Evolutionary conservation across 73 alveolate species (phyloP), one percentile per base, ranked within the genome.

Genomic region (Symbiodinium natans): DNA sequence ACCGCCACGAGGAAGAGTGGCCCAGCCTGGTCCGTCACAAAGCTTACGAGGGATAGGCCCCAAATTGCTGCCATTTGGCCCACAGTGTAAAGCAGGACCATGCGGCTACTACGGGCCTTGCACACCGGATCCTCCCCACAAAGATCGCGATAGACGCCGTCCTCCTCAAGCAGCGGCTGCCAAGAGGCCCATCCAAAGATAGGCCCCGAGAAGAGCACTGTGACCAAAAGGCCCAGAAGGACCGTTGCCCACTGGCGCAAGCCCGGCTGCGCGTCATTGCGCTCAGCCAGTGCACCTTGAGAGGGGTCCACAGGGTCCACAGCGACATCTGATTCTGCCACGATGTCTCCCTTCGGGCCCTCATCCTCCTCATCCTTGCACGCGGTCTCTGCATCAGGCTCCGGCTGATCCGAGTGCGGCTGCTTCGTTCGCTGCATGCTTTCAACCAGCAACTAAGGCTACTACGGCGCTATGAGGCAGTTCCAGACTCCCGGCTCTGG

Each of bases 141-240:
- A 9, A 88, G 86, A 17, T 41, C 88, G 2, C 38, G 56, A 54
- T 90, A 90, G 17, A 90, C 36, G 7, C 77, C 80, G 25, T 90
- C 97, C 19, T 90, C 97, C 80, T 90, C 97, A 38, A 90, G 97
- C 56, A 90, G 41, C 19, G 97, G 38, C 54, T 90, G 97, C 97
- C 77, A 41, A 10, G 97, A 68, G 0, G 97, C 97, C 97, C 97
- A 90, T 2, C 97, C 97, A 41, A 39, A 90, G 31, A 90, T 41
- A 3, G 77, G 48, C 39, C 97, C 97, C 31, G 97, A 90, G 68
- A 90, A 90, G 41, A 90, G 88, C 77, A 90, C 31, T 19, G 88
- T 25, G n/a, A 41, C 77, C 33, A 42, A 23, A 42, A 90, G 97
- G 29, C 97, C 97, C n/a, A 90, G 48, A 10, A 33, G 36, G 25